These are phyloP conservation scores for Cladosporium sp. DNA, from an alignment of 2,329 filamentous ascomycete genomes.

Conservation along the genomic window DNA sequence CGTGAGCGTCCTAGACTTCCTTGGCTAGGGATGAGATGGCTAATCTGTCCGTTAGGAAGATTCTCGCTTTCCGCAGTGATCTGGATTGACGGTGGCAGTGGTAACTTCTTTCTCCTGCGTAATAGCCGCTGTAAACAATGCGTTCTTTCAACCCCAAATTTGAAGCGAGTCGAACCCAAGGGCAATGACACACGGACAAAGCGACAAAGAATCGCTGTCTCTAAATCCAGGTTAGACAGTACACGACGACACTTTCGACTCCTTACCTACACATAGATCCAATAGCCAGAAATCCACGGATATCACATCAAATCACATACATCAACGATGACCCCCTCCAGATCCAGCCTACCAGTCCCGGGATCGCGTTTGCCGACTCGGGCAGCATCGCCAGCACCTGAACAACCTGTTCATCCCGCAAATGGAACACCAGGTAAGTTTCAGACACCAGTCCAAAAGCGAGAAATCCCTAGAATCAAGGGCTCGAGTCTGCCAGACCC, in stretches of 20 bases:
- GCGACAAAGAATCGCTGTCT: neutral
- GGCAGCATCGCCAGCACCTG: neutral
- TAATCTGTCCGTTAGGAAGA: neutral
- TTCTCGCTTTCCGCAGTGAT: neutral
- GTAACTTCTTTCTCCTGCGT: neutral
- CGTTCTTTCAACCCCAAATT: neutral
- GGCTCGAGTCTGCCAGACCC: neutral
- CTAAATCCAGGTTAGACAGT: neutral
- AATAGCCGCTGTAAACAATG: neutral
- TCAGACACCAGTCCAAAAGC: neutral
- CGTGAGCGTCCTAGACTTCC: neutral
- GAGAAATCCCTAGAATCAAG: neutral
- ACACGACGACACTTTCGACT: neutral
- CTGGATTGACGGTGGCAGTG: neutral
- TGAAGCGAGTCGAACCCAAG: neutral
- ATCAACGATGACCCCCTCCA: neutral
- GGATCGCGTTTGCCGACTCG: neutral
- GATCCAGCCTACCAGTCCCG: neutral
- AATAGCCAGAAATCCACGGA: neutral
- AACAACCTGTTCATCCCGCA: neutral
- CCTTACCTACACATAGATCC: neutral
- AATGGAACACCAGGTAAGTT: neutral
- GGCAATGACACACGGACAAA: constrained; percentile 1
- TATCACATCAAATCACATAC: neutral
- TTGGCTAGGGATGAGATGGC: neutral